phyloP scores from a whole-genome alignment of 495 filamentous ascomycete genomes.

The Podospora sp. region DNA sequence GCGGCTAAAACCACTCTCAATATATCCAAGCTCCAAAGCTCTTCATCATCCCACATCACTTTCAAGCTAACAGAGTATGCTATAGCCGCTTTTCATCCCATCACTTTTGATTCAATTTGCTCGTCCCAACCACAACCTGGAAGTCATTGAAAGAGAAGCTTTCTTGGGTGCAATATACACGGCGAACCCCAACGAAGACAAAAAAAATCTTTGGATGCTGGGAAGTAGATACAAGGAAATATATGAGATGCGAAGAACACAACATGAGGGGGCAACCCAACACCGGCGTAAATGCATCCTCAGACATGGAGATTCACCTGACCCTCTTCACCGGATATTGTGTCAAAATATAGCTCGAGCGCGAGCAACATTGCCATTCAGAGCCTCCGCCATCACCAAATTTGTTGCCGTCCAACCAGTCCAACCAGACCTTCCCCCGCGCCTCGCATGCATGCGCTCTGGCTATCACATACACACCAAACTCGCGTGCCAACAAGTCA shows the following conservation, averaged over 20 bases:
- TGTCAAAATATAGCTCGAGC: background rate
- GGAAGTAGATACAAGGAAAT: background rate
- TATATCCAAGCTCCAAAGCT: too few species aligned
- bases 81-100: too few species aligned
- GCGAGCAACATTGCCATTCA: background rate
- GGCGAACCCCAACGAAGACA: too few species aligned
- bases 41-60: too few species aligned
- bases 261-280: background rate
- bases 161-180: too few species aligned
- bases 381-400: background rate
- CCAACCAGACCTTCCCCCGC: background rate
- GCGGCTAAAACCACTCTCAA: too few species aligned
- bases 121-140: too few species aligned
- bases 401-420: background rate
- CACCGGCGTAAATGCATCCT: background rate
- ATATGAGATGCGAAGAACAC: background rate
- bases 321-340: background rate
- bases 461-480: conserved; percentile 6
- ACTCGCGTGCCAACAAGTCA: background rate
- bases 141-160: background rate
- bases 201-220: background rate
- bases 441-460: background rate
- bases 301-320: background rate
- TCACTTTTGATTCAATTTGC: too few species aligned
- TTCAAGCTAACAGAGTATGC: too few species aligned